Conservation (phyloP, 2,329 filamentous ascomycete species). For the Cephalotrichum gorgonifer region DNA sequence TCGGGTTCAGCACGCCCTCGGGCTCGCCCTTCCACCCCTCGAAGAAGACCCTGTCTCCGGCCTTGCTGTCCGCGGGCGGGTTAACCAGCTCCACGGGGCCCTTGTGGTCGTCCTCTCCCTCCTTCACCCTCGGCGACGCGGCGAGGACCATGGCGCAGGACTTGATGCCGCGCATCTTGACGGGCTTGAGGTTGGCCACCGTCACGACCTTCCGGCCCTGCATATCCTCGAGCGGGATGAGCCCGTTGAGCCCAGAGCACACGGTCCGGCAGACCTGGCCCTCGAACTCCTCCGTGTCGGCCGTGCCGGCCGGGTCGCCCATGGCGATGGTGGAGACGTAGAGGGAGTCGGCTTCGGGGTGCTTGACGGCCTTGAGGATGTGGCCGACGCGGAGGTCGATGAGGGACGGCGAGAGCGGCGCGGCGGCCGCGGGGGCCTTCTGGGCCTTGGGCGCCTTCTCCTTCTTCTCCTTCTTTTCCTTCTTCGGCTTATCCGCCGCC, state of each 20-base stretch:
- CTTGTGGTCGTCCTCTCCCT: constrained; percentile 77
- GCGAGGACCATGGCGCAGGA: constrained; percentile 85
- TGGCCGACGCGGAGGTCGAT: constrained; percentile 96
- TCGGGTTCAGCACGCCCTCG: constrained; percentile 89
- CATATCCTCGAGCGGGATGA: constrained; percentile 91
- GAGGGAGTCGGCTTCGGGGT: constrained; percentile 93
- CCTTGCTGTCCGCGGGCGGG: constrained; percentile 67
- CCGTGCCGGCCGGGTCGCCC: constrained; percentile 68
- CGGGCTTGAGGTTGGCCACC: constrained; percentile 96
- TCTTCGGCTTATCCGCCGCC: too few relatives aligned
- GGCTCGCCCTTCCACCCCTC: constrained; percentile 91
- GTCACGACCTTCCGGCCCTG: constrained; percentile 90
- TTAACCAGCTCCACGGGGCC: constrained; percentile 86
- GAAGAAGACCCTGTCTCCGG: constrained; percentile 84
- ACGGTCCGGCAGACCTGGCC: constrained; percentile 89
- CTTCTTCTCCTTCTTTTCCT: constrained; percentile 79
- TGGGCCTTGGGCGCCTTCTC: constrained; percentile 72
- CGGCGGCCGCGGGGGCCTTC: constrained; percentile 56
- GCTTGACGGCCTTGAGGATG: constrained; percentile 90
- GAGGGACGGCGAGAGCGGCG: constrained; percentile 69
- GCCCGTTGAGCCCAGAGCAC: constrained; percentile 90
- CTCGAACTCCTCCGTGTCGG: constrained; percentile 86
- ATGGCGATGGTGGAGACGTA: constrained; percentile 94
- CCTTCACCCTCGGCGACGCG: constrained; percentile 72
- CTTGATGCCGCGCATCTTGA: constrained; percentile 90